These are phyloP conservation scores for Coemansia umbellata DNA, from an alignment of 192 early-diverging fungal genomes.

Conservation along the genomic window DNA sequence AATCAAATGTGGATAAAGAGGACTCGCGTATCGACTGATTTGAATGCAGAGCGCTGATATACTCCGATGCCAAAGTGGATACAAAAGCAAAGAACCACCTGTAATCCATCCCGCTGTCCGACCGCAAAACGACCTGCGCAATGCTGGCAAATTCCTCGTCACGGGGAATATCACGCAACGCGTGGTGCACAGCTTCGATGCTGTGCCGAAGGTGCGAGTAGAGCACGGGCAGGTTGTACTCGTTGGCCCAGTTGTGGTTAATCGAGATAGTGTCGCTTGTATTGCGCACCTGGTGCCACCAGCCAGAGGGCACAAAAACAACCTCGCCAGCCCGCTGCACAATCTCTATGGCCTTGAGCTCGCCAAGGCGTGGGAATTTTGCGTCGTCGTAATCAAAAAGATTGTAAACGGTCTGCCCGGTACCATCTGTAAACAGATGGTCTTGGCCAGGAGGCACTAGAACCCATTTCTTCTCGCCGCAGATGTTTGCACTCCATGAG, in stretches of 20 bases:
- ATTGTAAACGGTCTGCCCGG: constrained; percentile 59
- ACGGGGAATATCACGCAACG: constrained; percentile 55
- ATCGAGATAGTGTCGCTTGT: constrained; percentile 69
- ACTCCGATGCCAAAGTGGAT: constrained; percentile 5
- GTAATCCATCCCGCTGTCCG: constrained; percentile 35
- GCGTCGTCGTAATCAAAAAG: constrained; percentile 46
- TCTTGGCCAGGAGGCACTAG: constrained; percentile 65
- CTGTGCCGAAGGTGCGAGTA: constrained; percentile 49
- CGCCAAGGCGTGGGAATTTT: constrained; percentile 51
- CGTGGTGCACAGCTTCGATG: constrained; percentile 47
- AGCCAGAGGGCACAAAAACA: constrained; percentile 68
- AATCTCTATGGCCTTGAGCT: constrained; percentile 50
- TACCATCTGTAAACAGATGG: constrained; percentile 53
- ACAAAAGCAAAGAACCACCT: constrained; percentile 26
- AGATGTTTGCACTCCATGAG: constrained; percentile 74
- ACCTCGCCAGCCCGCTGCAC: constrained; percentile 63
- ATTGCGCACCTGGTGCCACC: constrained; percentile 74
- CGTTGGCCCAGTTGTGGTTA: constrained; percentile 76
- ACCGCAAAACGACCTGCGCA: constrained; percentile 30
- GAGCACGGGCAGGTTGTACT: constrained; percentile 53
- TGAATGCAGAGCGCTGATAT: neutral
- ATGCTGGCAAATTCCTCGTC: constrained; percentile 34
- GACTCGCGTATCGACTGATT: neutral
- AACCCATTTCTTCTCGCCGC: constrained; percentile 67
- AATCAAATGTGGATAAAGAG: constrained; percentile 6